phyloP scores from a whole-genome alignment of 768 basidiomycete species.

The Mycena filopes region DNA sequence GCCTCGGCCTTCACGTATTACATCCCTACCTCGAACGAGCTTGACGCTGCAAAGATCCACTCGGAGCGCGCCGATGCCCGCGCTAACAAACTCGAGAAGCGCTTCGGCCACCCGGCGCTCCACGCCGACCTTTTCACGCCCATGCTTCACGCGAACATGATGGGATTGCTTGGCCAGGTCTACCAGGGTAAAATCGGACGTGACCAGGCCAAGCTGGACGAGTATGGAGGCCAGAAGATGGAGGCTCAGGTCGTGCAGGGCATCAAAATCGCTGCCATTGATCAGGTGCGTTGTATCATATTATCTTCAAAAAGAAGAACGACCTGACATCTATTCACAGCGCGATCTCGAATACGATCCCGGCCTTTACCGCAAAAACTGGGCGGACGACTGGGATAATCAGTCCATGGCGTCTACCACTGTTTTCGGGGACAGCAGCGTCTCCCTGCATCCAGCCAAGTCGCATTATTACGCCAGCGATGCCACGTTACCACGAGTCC shows the following conservation, averaged over 20 bases:
- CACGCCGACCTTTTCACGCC: conserved; percentile 89
- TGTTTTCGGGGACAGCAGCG: conserved; percentile 58
- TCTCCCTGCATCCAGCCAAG: conserved; percentile 54
- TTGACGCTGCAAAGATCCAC: conserved; percentile 77
- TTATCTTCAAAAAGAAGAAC: neutral
- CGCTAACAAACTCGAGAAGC: conserved; percentile 82
- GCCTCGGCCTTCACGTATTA: conserved; percentile 81
- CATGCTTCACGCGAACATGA: conserved; percentile 88
- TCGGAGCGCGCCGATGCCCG: conserved; percentile 80
- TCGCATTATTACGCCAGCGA: conserved; percentile 51
- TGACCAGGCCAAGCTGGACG: conserved; percentile 73
- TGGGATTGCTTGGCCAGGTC: conserved; percentile 79
- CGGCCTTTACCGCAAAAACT: conserved; percentile 78
- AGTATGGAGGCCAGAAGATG: conserved; percentile 83
- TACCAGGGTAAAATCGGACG: conserved; percentile 77
- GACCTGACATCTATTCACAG: conserved; percentile 41
- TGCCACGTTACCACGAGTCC: conserved; percentile 45
- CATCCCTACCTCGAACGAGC: conserved; percentile 83
- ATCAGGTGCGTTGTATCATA: conserved; percentile 60
- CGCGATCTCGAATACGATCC: conserved; percentile 86
- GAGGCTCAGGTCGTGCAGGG: conserved; percentile 81
- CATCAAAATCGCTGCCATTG: conserved; percentile 84
- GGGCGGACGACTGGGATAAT: conserved; percentile 92
- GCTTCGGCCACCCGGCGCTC: conserved; percentile 95
- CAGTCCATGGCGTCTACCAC: conserved; percentile 75